Evolutionary conservation across 345 rosid genomes (phyloP), one percentile per base, ranked within the genome.

Genomic region (Conringia planisiliqua): DNA sequence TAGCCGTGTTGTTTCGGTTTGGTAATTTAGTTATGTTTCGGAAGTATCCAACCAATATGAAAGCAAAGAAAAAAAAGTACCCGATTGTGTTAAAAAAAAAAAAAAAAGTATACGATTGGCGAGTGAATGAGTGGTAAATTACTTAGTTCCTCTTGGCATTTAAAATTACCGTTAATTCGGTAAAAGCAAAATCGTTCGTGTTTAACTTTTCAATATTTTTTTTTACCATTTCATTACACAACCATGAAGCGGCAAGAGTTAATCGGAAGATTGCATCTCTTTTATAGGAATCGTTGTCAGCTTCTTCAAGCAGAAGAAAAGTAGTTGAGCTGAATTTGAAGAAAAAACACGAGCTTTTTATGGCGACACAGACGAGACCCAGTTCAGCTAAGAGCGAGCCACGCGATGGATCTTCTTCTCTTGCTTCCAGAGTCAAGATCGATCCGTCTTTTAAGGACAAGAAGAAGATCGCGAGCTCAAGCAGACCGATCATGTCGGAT

Each of bases 401-500:
- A 62, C 88, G 83, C 73, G 87, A 75, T 76, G 83, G 86, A 43
- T 79, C 90, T 72, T 78, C 77, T 66, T 66, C 77, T 56, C 58
- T 38, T 64, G 79, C 88, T 30, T 70, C 80, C 2, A 46, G 72
- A 71, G 82, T 62, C 62, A 83, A 78, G 70, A 62, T 69, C 63
- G 84, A 81, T 82, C 64, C 83, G 61, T 77, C 85, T 61, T 24
- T 71, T 24, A 83, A 79, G 74, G 79, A 77, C 64, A 84, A 58
- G 69, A 89, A 79, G 88, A 90, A 82, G 85, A 76, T 82, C 68
- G 82, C 75, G 26, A 76, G 27, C 83, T 85, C 94, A 2, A 81
- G 14, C 82, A 87, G 77, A 75, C 86, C 73, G 13, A 79, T 69
- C 63, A 57, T 74, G 59, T 26, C 78, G 68, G 86, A 72, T 79